phyloP scores from a whole-genome alignment of 495 filamentous ascomycete species.

The Parmelia sp. region DNA sequence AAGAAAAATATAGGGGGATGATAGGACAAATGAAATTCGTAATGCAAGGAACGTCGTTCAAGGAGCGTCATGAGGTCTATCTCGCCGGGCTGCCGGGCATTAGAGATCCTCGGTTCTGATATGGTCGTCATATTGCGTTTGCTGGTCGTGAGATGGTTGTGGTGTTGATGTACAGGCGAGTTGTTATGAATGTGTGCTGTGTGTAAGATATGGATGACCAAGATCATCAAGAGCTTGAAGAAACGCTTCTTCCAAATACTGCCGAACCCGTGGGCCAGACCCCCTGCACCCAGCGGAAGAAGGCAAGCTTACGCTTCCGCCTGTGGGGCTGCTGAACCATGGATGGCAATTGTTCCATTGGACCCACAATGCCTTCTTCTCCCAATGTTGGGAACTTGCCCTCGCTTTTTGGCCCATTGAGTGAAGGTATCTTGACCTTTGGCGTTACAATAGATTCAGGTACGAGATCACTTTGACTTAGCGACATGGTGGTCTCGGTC shows the following conservation, averaged over 20 bases:
- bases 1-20: not conserved
- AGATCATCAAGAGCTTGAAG: constrained; percentile 2
- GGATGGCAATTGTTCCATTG: constrained; percentile 62
- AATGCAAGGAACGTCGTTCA: not conserved
- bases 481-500: constrained; percentile 18
- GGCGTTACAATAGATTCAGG: constrained; percentile 28
- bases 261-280: constrained; percentile 16
- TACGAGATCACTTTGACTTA: constrained; percentile 24
- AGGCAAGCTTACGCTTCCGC: constrained; percentile 37
- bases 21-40: constrained; percentile 15
- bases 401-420: constrained; percentile 57
- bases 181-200: not conserved
- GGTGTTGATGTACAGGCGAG: constrained; percentile 3
- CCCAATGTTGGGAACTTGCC: constrained; percentile 82
- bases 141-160: not conserved
- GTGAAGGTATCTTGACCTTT: constrained; percentile 53
- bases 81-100: constrained; percentile 7
- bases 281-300: constrained; percentile 19
- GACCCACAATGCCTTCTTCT: constrained; percentile 86
- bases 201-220: not conserved
- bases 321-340: constrained; percentile 17
- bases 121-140: not conserved
- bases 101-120: not conserved
- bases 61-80: constrained; percentile 3
- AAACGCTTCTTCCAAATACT: constrained; percentile 10